A percentile compares a stretch with the other conserved stretches of the same genome.
Conservation (phyloP, 139 green algal species). For the Haematococcus sp. region DNA sequence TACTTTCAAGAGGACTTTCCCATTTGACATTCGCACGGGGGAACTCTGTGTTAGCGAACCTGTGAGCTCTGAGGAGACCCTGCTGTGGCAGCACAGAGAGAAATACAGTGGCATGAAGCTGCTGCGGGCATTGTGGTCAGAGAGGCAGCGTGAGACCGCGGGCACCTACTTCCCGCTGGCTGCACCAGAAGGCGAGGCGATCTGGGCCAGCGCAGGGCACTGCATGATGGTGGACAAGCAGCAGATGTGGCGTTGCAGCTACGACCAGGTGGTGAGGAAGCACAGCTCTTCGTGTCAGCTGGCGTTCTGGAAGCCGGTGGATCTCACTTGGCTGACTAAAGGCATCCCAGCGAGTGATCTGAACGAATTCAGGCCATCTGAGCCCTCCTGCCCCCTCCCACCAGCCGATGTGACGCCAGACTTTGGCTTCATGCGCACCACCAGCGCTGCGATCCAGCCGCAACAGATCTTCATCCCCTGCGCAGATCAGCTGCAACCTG, state of each 20-base stretch:
- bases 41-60: neutral
- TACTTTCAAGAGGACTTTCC: conserved; percentile 20
- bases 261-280: conserved; percentile 5
- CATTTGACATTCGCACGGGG: neutral
- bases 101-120: conserved; percentile 18
- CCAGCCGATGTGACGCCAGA: neutral
- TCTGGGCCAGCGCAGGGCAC: conserved; percentile 22
- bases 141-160: neutral
- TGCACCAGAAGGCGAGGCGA: conserved; percentile 3
- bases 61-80: conserved; percentile 5
- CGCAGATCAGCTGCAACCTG: neutral
- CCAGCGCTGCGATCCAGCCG: neutral
- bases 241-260: conserved; percentile 15
- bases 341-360: neutral
- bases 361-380: neutral
- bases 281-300: conserved; percentile 18
- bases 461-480: conserved; percentile 10
- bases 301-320: conserved; percentile 1
- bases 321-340: conserved; percentile 3
- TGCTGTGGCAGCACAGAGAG: conserved; percentile 12
- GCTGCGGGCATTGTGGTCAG: conserved; percentile 15
- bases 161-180: conserved; percentile 19
- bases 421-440: conserved; percentile 11
- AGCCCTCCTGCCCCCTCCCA: conserved; percentile 5
- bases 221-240: conserved; percentile 11